Conservation (phyloP, 1,139 yeast species). For the Suhomyces bokatorum region DNA sequence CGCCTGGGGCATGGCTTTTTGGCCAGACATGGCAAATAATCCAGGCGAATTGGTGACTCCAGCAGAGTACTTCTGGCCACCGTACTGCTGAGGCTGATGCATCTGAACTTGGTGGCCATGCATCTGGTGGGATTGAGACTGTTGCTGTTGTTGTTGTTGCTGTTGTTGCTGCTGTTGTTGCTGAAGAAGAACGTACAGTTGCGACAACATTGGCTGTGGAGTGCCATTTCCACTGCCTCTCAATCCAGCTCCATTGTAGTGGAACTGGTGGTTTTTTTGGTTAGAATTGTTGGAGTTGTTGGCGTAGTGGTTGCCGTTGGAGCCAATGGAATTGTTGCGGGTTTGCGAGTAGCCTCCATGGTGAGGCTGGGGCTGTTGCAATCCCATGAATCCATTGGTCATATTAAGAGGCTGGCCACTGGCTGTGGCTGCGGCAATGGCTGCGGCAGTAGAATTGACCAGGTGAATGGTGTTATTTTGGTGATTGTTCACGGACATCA, state of each 20-base stretch:
- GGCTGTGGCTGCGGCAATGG: slow-evolving; percentile 56
- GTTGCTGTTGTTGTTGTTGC: slow-evolving; percentile 13
- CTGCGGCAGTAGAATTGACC: slow-evolving; percentile 51
- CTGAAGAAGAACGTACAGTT: slow-evolving; percentile 23
- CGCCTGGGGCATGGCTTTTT: slow-evolving; percentile 11
- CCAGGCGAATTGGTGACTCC: slow-evolving; percentile 28
- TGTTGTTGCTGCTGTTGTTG: slow-evolving; percentile 19
- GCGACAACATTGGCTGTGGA: slow-evolving; percentile 24
- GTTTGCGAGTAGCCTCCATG: slow-evolving; percentile 19
- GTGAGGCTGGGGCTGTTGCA: slow-evolving; percentile 35
- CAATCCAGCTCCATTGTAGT: slow-evolving; percentile 15
- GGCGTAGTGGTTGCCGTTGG: slow-evolving; percentile 14
- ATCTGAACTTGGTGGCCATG: slow-evolving; percentile 18
- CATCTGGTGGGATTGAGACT: slow-evolving; percentile 13
- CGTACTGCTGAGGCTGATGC: slow-evolving; percentile 13
- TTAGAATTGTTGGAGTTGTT: slow-evolving; percentile 9
- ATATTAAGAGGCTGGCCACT: slow-evolving; percentile 49
- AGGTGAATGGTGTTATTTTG: slow-evolving; percentile 28
- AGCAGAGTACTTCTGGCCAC: slow-evolving; percentile 23
- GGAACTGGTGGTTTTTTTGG: slow-evolving; percentile 12
- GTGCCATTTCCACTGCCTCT: slow-evolving; percentile 22
- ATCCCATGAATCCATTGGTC: slow-evolving; percentile 28
- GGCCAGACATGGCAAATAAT: slow-evolving; percentile 25
- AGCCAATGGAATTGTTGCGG: slow-evolving; percentile 16
- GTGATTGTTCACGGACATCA: slow-evolving; percentile 34